Percentiles rank a stretch among this genome's conserved stretches.
Evolutionary conservation across 768 basidiomycete species (phyloP).

Genomic region (Asterophora lycoperdoides): DNA sequence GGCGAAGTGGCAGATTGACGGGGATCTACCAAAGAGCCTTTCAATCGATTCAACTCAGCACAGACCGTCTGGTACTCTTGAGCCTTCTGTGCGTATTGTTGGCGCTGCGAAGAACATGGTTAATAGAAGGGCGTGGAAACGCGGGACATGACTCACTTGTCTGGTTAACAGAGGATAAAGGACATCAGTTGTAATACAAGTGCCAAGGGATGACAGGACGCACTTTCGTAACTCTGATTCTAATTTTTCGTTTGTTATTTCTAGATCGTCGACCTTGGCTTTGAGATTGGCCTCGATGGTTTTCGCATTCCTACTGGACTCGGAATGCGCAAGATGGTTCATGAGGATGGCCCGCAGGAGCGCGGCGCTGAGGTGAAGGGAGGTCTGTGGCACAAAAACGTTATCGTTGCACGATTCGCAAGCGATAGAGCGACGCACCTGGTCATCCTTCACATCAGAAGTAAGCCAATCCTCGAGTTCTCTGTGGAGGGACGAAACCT

Average conservation of each 20-base stretch:
- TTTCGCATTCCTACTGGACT: constrained; percentile 67
- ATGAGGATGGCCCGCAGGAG: constrained; percentile 79
- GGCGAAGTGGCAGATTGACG: constrained; percentile 31
- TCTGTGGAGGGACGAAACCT: constrained; percentile 71
- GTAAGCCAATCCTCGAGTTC: constrained; percentile 76
- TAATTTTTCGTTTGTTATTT: constrained; percentile 52
- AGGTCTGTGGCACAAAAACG: constrained; percentile 27
- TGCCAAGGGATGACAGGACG: constrained; percentile 24
- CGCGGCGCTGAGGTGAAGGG: constrained; percentile 71
- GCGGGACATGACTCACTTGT: constrained; percentile 49
- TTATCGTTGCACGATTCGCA: not conserved
- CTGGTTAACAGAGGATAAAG: constrained; percentile 31
- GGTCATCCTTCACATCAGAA: constrained; percentile 58
- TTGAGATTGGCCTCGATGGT: constrained; percentile 56
- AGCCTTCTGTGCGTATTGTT: constrained; percentile 59
- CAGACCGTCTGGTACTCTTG: constrained; percentile 69
- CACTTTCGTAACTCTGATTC: constrained; percentile 73
- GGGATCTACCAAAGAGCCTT: constrained; percentile 37
- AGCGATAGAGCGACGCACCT: constrained; percentile 44
- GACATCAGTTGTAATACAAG: constrained; percentile 20
- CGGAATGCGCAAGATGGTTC: constrained; percentile 78
- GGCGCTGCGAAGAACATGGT: constrained; percentile 38
- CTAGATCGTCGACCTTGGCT: constrained; percentile 62
- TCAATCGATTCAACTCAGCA: constrained; percentile 57
- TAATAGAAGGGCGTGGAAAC: constrained; percentile 6